phyloP scores from a whole-genome alignment of 768 basidiomycete species.

The Ramaria rubella region DNA sequence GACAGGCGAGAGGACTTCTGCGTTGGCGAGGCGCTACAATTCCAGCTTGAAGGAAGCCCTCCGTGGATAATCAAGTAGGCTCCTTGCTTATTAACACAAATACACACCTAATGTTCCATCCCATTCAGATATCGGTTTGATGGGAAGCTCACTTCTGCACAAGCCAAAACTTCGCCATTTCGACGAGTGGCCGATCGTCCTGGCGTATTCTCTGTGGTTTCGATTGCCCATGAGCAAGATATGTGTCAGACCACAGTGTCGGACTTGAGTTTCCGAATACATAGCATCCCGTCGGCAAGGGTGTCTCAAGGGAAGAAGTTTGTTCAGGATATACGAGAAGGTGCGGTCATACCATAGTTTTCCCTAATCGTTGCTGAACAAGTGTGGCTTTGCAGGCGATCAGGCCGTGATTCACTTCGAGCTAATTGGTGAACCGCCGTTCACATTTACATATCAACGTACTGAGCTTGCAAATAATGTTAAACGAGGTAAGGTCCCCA shows the following conservation, averaged over 20 bases:
- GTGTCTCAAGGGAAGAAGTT: slow-evolving; percentile 80
- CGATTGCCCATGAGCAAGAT: slow-evolving; percentile 89
- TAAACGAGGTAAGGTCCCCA: slow-evolving; percentile 47
- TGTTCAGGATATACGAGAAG: slow-evolving; percentile 86
- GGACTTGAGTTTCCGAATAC: slow-evolving; percentile 67
- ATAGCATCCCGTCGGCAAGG: slow-evolving; percentile 80
- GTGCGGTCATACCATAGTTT: slow-evolving; percentile 31
- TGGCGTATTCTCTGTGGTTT: slow-evolving; percentile 80
- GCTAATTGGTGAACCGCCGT: slow-evolving; percentile 87
- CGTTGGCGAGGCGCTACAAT: slow-evolving; percentile 83
- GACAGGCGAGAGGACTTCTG: slow-evolving; percentile 77
- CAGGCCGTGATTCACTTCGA: slow-evolving; percentile 92
- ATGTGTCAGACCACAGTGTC: slow-evolving; percentile 80
- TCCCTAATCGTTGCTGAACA: not conserved
- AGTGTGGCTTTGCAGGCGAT: slow-evolving; percentile 46
- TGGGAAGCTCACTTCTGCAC: slow-evolving; percentile 64
- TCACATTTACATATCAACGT: slow-evolving; percentile 92
- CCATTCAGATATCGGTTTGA: slow-evolving; percentile 68
- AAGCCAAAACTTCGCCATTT: slow-evolving; percentile 76
- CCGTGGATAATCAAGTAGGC: slow-evolving; percentile 85
- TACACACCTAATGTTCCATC: not conserved
- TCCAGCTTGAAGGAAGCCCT: slow-evolving; percentile 88
- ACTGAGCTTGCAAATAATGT: slow-evolving; percentile 40
- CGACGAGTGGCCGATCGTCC: slow-evolving; percentile 74
- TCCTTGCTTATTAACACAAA: not conserved